Evolutionary conservation across 2,329 filamentous ascomycete genomes (phyloP).

Genomic region (Aspergillus chevalieri): DNA sequence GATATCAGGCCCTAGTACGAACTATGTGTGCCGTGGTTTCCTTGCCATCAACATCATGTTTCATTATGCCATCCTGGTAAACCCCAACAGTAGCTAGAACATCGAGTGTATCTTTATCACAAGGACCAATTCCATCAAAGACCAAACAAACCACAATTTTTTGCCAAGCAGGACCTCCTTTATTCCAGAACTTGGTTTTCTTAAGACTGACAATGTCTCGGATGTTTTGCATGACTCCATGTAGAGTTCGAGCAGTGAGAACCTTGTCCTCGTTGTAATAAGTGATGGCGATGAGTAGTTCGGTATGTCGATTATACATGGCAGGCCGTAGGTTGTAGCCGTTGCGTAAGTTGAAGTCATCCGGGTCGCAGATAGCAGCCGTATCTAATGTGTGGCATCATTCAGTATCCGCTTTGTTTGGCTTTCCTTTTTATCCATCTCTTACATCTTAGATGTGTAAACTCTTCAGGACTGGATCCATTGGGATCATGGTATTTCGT

Average conservation of each 20-base stretch:
- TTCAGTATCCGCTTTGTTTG: constrained; percentile 2
- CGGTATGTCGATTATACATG: constrained; percentile 98
- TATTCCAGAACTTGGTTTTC: constrained; percentile 99
- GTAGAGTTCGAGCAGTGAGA: constrained; percentile 81
- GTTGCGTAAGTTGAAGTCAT: constrained; percentile 98
- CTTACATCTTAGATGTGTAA: constrained; percentile 87
- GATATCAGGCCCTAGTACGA: constrained; percentile 15
- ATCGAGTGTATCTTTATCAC: constrained; percentile 91
- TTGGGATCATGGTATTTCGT: constrained; percentile 81
- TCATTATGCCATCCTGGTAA: constrained; percentile 98
- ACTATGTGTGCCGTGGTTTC: constrained; percentile 89
- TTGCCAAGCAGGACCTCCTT: constrained; percentile 96
- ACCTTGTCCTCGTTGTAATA: constrained; percentile 99
- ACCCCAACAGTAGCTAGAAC: constrained; percentile 89
- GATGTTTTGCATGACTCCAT: constrained; percentile 99
- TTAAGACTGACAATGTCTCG: constrained; percentile 98
- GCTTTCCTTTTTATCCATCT: neutral
- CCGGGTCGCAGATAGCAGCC: constrained; percentile 93
- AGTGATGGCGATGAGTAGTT: constrained; percentile 93
- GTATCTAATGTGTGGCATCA: constrained; percentile 54
- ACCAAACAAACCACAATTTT: constrained; percentile 97
- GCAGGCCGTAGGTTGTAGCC: constrained; percentile 95
- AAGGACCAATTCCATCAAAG: constrained; percentile 96
- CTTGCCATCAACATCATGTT: constrained; percentile 95
- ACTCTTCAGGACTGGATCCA: constrained; percentile 90